Percentiles rank a stretch among this genome's conserved stretches.
phyloP scores from a whole-genome alignment of 306 rosid species.

The Bauhinia variegata region DNA sequence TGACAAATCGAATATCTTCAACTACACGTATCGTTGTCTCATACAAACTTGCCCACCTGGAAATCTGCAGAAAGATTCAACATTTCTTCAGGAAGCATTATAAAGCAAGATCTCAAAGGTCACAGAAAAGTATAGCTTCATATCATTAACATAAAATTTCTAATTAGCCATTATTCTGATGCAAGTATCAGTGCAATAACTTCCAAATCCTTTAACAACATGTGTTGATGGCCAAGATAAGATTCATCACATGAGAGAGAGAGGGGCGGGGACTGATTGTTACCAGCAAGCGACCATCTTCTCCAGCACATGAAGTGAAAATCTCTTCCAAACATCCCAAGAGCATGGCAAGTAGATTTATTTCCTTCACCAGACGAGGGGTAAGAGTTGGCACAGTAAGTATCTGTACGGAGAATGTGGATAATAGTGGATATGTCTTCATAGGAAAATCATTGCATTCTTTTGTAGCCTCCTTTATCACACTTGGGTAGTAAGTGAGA shows the following conservation, averaged over 20 bases:
- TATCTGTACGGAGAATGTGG: conserved; percentile 91
- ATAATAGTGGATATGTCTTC: conserved; percentile 63
- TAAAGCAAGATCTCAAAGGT: conserved; percentile 32
- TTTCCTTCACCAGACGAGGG: conserved; percentile 86
- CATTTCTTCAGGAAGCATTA: conserved; percentile 24
- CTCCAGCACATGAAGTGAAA: conserved; percentile 77
- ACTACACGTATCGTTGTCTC: conserved; percentile 78
- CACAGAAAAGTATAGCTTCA: conserved; percentile 1
- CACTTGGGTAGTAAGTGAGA: conserved; percentile 80
- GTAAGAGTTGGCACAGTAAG: conserved; percentile 94
- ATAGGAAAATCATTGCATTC: conserved; percentile 43
- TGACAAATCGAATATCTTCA: conserved; percentile 94
- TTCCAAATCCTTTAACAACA: conserved; percentile 17
- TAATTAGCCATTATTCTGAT: conserved; percentile 12
- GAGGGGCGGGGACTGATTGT: conserved; percentile 7
- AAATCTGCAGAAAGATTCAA: conserved; percentile 54
- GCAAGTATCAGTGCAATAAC: conserved; percentile 18
- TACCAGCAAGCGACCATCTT: conserved; percentile 79
- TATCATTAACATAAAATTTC: conserved; percentile 15
- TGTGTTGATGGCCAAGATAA: neutral
- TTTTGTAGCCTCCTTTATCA: conserved; percentile 67
- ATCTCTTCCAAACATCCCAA: conserved; percentile 77
- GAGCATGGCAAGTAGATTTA: conserved; percentile 76
- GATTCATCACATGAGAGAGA: neutral
- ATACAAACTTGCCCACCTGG: conserved; percentile 63